These are phyloP conservation scores for Phytopythium kandeliae DNA, from an alignment of 352 stramenopile genomes.

Conservation along the genomic window DNA sequence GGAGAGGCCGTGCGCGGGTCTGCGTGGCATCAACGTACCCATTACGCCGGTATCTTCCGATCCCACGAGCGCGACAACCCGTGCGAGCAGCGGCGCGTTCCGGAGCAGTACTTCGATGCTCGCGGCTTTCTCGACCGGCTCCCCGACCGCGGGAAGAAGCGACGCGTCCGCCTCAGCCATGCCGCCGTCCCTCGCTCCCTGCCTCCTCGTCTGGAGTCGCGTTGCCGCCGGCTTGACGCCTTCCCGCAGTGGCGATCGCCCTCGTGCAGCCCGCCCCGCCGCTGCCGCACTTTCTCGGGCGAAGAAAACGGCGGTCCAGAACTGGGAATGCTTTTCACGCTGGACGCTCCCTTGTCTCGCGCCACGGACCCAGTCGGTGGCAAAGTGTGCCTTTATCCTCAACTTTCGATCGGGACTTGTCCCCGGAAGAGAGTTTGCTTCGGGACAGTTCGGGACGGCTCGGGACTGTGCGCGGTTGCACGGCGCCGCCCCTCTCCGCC, in stretches of 20 bases:
- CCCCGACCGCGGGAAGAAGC: slow-evolving; percentile 4
- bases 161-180: slow-evolving; percentile 18
- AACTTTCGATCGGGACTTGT: background rate
- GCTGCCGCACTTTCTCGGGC: background rate
- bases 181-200: background rate
- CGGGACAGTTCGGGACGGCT: background rate
- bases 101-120: slow-evolving; percentile 38
- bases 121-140: slow-evolving; percentile 3
- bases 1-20: background rate
- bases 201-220: background rate
- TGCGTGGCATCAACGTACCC: slow-evolving; percentile 17
- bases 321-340: slow-evolving; percentile 5
- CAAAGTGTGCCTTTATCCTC: background rate
- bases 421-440: background rate
- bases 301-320: background rate
- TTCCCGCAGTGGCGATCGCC: background rate
- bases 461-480: background rate
- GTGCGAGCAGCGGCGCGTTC: slow-evolving; percentile 52
- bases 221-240: no score
- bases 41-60: slow-evolving; percentile 46
- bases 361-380: background rate
- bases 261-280: background rate
- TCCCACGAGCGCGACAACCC: slow-evolving; percentile 56
- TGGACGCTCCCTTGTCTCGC: slow-evolving; percentile 3
- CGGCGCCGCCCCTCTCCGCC: background rate